Evolutionary conservation across 2,329 filamentous ascomycete species (phyloP).

Genomic region (Aspergillus carbonarius): DNA sequence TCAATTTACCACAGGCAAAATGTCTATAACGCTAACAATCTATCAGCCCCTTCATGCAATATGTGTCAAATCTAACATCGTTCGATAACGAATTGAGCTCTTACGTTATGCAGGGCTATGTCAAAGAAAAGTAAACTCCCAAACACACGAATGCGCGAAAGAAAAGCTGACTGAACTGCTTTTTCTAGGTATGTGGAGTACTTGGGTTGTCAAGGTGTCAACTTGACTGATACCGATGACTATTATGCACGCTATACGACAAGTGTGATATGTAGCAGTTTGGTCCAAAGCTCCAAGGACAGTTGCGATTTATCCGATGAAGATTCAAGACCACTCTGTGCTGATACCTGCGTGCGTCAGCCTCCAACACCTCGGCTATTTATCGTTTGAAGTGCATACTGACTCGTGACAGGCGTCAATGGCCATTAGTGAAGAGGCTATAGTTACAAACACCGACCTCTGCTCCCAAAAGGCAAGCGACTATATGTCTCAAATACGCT

Average conservation of each 20-base stretch:
- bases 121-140: constrained; percentile 68
- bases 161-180: constrained; percentile 3
- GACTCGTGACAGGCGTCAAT: constrained; percentile 63
- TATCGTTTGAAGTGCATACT: neutral
- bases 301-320: constrained; percentile 66
- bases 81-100: constrained; percentile 73
- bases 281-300: constrained; percentile 82
- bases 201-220: constrained; percentile 76
- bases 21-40: constrained; percentile 27
- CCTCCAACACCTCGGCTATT: neutral
- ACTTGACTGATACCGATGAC: constrained; percentile 73
- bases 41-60: constrained; percentile 76
- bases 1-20: constrained; percentile 22
- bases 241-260: constrained; percentile 93
- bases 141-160: too few species aligned
- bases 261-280: constrained; percentile 87
- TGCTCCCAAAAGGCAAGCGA: constrained; percentile 67
- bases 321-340: constrained; percentile 75
- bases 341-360: constrained; percentile 74
- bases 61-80: constrained; percentile 69
- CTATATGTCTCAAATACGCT: constrained; percentile 74
- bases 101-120: constrained; percentile 74
- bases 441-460: constrained; percentile 70
- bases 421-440: constrained; percentile 83
- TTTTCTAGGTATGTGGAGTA: constrained; percentile 71